Percentiles rank a stretch among this genome's conserved stretches.
Conservation (phyloP, 2,329 filamentous ascomycete genomes). For the Phyllosticta paracitricarpa region DNA sequence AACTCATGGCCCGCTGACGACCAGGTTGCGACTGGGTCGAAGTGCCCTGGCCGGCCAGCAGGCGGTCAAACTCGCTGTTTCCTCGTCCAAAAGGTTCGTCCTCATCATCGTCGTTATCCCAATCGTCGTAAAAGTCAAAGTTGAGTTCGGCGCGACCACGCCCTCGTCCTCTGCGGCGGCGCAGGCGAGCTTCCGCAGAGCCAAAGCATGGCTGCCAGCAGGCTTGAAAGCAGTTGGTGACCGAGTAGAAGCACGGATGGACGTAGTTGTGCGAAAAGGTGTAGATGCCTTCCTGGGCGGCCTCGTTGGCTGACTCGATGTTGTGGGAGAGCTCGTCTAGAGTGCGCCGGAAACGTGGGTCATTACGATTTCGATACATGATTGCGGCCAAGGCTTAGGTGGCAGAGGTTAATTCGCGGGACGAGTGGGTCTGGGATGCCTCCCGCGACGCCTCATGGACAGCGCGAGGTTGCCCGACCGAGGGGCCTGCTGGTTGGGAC, state of each 20-base stretch:
- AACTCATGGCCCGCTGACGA: conserved; percentile 78
- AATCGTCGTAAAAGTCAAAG: conserved; percentile 98
- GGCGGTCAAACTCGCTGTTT: conserved; percentile 71
- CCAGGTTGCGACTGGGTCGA: conserved; percentile 44
- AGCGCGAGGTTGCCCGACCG: not conserved
- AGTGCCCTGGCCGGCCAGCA: conserved; percentile 57
- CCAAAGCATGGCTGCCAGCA: conserved; percentile 66
- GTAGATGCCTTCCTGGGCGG: conserved; percentile 85
- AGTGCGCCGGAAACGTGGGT: conserved; percentile 83
- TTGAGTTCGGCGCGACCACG: conserved; percentile 64
- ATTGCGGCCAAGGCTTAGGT: conserved; percentile 6
- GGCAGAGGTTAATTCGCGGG: not conserved
- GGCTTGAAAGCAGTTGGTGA: conserved; percentile 54
- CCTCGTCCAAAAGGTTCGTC: conserved; percentile 62
- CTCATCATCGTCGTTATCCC: conserved; percentile 61
- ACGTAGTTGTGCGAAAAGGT: conserved; percentile 80
- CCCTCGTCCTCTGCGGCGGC: conserved; percentile 51
- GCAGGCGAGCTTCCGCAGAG: conserved; percentile 61
- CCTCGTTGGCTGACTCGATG: conserved; percentile 80
- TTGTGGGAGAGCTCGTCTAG: conserved; percentile 90
- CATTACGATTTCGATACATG: conserved; percentile 51
- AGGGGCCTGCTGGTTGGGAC: not conserved
- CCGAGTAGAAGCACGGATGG: conserved; percentile 61
- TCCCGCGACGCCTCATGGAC: conserved; percentile 6
- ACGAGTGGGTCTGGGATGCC: conserved; percentile 8